Evolutionary conservation across 345 rosid species (phyloP).

Genomic region (Kernera saxatilis): DNA sequence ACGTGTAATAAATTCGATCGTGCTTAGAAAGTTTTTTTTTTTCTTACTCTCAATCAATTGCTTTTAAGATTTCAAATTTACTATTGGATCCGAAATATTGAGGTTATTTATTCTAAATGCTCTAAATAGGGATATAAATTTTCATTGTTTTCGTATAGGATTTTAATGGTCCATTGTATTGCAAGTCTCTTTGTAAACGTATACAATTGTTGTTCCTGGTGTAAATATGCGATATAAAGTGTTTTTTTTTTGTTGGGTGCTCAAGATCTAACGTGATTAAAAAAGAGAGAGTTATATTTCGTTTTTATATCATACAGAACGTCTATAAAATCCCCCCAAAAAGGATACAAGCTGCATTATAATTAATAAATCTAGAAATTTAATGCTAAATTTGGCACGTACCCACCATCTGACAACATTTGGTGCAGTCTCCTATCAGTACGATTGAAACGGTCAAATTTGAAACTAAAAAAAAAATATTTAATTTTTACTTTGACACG

Average conservation of each 20-base stretch:
- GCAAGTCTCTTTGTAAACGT: neutral
- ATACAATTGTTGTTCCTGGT: neutral
- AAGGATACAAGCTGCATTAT: neutral
- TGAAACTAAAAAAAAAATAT: neutral
- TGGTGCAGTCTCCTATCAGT: conserved; percentile 19
- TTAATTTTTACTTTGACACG: conserved; percentile 3
- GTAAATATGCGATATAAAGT: neutral
- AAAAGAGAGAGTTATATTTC: neutral
- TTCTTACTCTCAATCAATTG: too few species aligned
- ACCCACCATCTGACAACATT: conserved; percentile 13
- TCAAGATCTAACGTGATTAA: neutral
- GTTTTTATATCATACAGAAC: neutral
- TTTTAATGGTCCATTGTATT: neutral
- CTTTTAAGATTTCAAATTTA: neutral
- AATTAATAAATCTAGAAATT: neutral
- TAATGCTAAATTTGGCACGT: conserved; percentile 20
- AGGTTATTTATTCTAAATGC: too few species aligned
- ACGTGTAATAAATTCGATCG: too few species aligned
- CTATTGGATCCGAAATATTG: too few species aligned
- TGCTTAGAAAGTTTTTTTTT: too few species aligned
- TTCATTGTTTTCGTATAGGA: neutral
- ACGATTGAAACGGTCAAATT: conserved; percentile 28
- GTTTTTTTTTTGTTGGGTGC: neutral
- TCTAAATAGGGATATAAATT: neutral
- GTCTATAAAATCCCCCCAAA: neutral